These are phyloP conservation scores for Populus hybrid DNA, from an alignment of 441 rosid species.

Conservation along the genomic window DNA sequence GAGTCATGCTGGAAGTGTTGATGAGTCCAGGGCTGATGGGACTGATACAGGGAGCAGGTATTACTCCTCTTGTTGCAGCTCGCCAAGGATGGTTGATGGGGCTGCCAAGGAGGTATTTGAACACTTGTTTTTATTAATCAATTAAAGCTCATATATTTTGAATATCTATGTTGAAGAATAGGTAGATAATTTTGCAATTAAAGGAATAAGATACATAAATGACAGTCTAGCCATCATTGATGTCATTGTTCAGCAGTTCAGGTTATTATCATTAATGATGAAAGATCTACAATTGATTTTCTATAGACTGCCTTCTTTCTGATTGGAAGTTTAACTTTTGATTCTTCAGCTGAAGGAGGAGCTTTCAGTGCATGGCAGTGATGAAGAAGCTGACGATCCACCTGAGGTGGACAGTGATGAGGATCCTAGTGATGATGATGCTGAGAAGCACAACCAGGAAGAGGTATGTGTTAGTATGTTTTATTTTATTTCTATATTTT, in stretches of 20 bases:
- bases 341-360: conserved; percentile 72
- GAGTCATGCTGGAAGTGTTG: conserved; percentile 82
- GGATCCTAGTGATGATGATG: conserved; percentile 74
- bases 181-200: background rate
- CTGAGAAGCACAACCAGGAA: conserved; percentile 49
- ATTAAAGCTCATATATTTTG: background rate
- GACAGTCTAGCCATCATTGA: background rate
- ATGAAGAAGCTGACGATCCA: conserved; percentile 90
- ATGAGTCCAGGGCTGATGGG: conserved; percentile 69
- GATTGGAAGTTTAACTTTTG: background rate
- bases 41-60: conserved; percentile 79
- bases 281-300: background rate
- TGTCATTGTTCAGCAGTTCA: background rate
- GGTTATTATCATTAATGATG: background rate
- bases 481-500: background rate
- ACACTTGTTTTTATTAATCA: background rate
- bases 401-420: conserved; percentile 83
- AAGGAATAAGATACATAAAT: background rate
- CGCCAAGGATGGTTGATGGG: conserved; percentile 86
- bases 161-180: background rate
- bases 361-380: conserved; percentile 87
- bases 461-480: conserved; percentile 46
- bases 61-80: conserved; percentile 92
- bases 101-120: conserved; percentile 80
- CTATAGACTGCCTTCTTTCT: background rate